Base-by-base conservation (phyloP, 352 stramenopile species). In the Thraustochytrium sp. region DNA sequence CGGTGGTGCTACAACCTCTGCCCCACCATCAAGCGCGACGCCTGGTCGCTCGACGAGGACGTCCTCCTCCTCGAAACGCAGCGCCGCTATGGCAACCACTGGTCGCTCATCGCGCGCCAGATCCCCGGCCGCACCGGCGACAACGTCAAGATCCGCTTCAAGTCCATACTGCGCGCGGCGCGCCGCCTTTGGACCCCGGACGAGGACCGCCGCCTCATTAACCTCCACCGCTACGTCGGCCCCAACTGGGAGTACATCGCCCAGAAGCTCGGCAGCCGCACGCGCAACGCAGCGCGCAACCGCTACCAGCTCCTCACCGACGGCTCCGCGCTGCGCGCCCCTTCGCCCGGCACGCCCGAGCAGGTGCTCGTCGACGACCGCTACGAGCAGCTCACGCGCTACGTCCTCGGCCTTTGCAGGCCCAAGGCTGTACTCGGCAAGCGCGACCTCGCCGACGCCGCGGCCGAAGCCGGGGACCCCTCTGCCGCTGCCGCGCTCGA, bases 81-180 rank as follows among this genome's bases (percentile, higher is more conserved):
- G 53, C n/a, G n/a, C 26, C 21, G 23, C 34, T 56, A 68, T 21
- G 74, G 74, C 11, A 80, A 80, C 26, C 56, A 61, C 21, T 84
- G 76, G 76, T 74, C 76, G 4, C 29, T 46, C 44, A 84, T 84
- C 23, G 56, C 76, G 51, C 54, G 59, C 37, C 31, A 46, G 23
- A 74, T 84, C 29, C 49, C 63, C 21, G 73, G 73, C 36, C 63
- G 78, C 36, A 85, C 78, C 1, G 78, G 84, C 16, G 84, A 85
- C 68, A 49, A 36, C n/a, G 78, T 85, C 53, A 85, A 85, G 68
- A 82, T 85, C 64, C 38, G 78, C 31, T 85, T 75, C 53, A 84
- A 84, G 61, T 62, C 37, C 26, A 46, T 84, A 11, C 40, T 38
- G 4, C 54, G 76, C 55, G 51, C 56, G 37, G 37, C 37, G 23